Evolutionary conservation across 805 yeast species (phyloP), one percentile per base, ranked within the genome.

Genomic region (Pichia ethanolica): DNA sequence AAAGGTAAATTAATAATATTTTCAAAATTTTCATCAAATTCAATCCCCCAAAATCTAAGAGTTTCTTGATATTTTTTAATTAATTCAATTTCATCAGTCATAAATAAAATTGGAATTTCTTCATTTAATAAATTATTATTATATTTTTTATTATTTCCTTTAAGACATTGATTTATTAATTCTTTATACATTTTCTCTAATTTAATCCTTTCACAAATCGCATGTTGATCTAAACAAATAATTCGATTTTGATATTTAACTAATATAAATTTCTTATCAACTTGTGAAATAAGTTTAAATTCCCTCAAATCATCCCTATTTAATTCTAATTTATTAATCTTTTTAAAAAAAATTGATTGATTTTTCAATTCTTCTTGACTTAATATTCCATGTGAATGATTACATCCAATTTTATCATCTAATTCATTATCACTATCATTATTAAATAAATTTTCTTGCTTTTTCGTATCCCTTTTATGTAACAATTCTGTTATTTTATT

Each of bases 161-260:
- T 11, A 25, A 42, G 1, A 32, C 47, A 39, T n/a, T 10, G 5
- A 6, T 51, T 41, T 3, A 78, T 57, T 47, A 71, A 68, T 3
- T 69, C 70, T 35, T 60, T 53, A n/a, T 78, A 64, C 11, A 74
- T 57, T 1, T 51, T 45, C 56, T 89, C 96, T 2, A 84, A 74
- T 42, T 71, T 70, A 0, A 86, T 70, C 48, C 96, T 64, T 60
- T 89, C 96, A 64, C 86, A 95, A 47, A 83, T 79, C 0, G 96
- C 96, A 68, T 89, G 96, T 58, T 88, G 96, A 60, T 89, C 96
- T 5, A 85, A 57, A 1, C 78, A 65, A 25, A 78, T 62, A 13
- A 53, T 35, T 7, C 20, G 25, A 11, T 40, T 27, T 12, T 45
- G 47, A 7, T 56, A 20, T 27, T 63, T 68, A 2, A 76, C 62